Percentiles rank a stretch among this genome's conserved stretches.
phyloP scores from a whole-genome alignment of 225 moss, liverwort and hornwort genomes.

The Polytrichum formosum region DNA sequence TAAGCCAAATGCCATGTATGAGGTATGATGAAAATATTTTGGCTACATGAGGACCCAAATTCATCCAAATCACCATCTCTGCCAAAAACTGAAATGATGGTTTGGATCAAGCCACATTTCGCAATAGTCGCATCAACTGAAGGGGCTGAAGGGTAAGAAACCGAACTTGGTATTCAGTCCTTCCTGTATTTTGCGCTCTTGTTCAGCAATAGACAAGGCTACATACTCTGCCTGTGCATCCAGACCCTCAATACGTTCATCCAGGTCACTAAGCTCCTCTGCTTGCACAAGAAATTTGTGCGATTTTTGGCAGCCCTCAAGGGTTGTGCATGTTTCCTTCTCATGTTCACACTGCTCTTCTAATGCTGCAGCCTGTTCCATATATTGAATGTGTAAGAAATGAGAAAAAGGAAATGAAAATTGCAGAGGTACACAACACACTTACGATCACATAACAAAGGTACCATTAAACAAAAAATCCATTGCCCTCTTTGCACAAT shows the following conservation, averaged over 20 bases:
- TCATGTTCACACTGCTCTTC: slow-evolving; percentile 41
- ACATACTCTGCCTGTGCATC: slow-evolving; percentile 62
- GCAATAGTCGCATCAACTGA: too few relatives aligned
- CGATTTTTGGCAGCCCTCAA: slow-evolving; percentile 46
- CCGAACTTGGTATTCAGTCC: slow-evolving; percentile 38
- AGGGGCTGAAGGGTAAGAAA: background rate
- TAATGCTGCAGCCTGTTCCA: slow-evolving; percentile 27
- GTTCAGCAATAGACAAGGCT: slow-evolving; percentile 46
- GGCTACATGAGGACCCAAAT: too few relatives aligned
- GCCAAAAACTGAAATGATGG: too few relatives aligned
- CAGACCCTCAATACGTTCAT: slow-evolving; percentile 57
- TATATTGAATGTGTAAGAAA: background rate
- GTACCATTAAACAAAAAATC: background rate
- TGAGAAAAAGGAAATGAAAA: too few relatives aligned
- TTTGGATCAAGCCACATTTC: too few relatives aligned
- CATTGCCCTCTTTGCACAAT: background rate
- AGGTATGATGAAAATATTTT: background rate
- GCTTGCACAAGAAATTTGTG: slow-evolving; percentile 36
- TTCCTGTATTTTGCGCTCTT: slow-evolving; percentile 50
- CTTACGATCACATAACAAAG: too few relatives aligned
- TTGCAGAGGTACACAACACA: too few relatives aligned
- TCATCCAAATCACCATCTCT: too few relatives aligned
- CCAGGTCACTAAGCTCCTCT: slow-evolving; percentile 54
- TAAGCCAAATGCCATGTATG: background rate
- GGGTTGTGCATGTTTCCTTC: slow-evolving; percentile 27